phyloP scores from a whole-genome alignment of 2,329 filamentous ascomycete species.

The Epichloe elymi region DNA sequence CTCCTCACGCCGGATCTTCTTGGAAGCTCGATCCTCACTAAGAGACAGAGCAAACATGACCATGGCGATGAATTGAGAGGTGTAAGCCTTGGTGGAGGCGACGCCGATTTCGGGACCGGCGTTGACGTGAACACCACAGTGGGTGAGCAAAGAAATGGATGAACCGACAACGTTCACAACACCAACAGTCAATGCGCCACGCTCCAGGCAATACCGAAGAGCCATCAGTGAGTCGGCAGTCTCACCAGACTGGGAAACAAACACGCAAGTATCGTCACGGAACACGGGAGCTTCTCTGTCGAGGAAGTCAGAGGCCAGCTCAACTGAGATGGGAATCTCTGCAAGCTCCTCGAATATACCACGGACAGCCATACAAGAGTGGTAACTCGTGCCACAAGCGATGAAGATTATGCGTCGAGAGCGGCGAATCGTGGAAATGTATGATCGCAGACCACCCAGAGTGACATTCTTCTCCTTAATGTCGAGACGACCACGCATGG shows the following conservation, averaged over 20 bases:
- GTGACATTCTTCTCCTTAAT: conserved; percentile 88
- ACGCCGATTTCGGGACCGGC: conserved; percentile 98
- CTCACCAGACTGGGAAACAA: conserved; percentile 97
- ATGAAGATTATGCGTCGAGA: conserved; percentile 98
- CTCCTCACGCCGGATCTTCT: conserved; percentile 80
- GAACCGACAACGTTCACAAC: conserved; percentile 98
- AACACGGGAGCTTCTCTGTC: conserved; percentile 95
- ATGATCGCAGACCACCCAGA: conserved; percentile 87
- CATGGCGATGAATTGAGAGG: conserved; percentile 98
- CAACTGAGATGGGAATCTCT: conserved; percentile 93
- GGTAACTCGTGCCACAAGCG: conserved; percentile 94
- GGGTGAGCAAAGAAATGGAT: conserved; percentile 94
- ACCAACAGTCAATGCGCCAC: conserved; percentile 90
- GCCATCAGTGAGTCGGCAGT: conserved; percentile 97
- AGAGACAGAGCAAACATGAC: conserved; percentile 98
- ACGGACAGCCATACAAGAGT: conserved; percentile 98
- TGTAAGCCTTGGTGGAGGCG: conserved; percentile 98
- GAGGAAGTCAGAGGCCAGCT: conserved; percentile 95
- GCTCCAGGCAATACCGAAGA: conserved; percentile 93
- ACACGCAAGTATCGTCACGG: conserved; percentile 97
- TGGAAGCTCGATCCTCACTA: conserved; percentile 91
- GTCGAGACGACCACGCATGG: conserved; percentile 97
- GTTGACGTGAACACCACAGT: conserved; percentile 99
- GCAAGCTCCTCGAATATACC: conserved; percentile 96
- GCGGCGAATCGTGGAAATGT: conserved; percentile 90